A percentile compares a stretch with the other conserved stretches of the same genome.
phyloP scores from a whole-genome alignment of 2,329 filamentous ascomycete genomes.

The Aspergillus brasiliensis region DNA sequence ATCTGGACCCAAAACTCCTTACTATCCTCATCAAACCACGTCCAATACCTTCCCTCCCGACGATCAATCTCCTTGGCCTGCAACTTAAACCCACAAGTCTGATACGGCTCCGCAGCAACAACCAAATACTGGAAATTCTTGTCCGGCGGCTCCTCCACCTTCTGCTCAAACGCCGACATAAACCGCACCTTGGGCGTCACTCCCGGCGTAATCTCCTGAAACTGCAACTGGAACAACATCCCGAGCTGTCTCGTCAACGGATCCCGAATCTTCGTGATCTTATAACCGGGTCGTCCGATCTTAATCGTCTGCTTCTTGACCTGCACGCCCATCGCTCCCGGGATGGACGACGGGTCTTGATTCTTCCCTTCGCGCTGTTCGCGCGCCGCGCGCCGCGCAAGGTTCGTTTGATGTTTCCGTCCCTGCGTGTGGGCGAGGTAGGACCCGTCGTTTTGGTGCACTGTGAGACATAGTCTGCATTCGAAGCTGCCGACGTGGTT shows the following conservation, averaged over 20 bases:
- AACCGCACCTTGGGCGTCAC: slow-evolving; percentile 84
- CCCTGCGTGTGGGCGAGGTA: slow-evolving; percentile 99
- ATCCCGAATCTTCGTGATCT: slow-evolving; percentile 94
- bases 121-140: slow-evolving; percentile 93
- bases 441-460: slow-evolving; percentile 98
- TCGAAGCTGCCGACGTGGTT: slow-evolving; percentile 99
- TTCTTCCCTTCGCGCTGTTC: slow-evolving; percentile 85
- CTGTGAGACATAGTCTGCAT: slow-evolving; percentile 92
- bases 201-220: slow-evolving; percentile 80
- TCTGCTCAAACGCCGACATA: slow-evolving; percentile 97
- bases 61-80: slow-evolving; percentile 92
- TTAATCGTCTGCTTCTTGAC: slow-evolving; percentile 85
- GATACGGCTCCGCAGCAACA: slow-evolving; percentile 94
- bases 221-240: slow-evolving; percentile 93
- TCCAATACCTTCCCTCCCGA: slow-evolving; percentile 84
- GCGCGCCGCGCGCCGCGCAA: slow-evolving; percentile 90
- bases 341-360: slow-evolving; percentile 64
- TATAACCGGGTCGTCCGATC: slow-evolving; percentile 94
- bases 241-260: slow-evolving; percentile 86
- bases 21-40: slow-evolving; percentile 91
- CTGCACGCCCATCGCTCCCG: slow-evolving; percentile 75
- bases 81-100: slow-evolving; percentile 95
- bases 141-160: slow-evolving; percentile 86
- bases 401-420: slow-evolving; percentile 97
- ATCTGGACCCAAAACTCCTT: slow-evolving; percentile 98